Evolutionary conservation across 345 rosid species (phyloP), one percentile per base, ranked within the genome.

Genomic region (Dipteronia sinensis): DNA sequence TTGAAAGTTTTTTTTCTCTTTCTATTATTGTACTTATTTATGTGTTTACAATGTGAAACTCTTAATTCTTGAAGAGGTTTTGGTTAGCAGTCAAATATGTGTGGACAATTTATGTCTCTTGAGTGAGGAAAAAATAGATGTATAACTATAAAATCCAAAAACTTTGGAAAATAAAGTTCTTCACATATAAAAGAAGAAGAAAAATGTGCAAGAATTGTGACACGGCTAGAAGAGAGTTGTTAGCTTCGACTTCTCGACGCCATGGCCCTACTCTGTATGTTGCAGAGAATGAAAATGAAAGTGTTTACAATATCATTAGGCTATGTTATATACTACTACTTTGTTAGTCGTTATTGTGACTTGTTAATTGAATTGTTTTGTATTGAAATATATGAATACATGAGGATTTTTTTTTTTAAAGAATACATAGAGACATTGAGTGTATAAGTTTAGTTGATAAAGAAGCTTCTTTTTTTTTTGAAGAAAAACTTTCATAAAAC

Each of bases 191-290:
- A 31, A 31, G 34, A 31, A 31, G 34, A 31, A 31, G 34, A 31
- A 31, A 31, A 31, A 76, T 90, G 88, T 3, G 89, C 86, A 40
- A 87, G 20, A 7, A 88, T 67, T 4, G 83, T 82, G 0, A 66
- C 72, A 12, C 89, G 90, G 17, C 78, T 34, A 7, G 82, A 83
- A 0, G 89, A 80, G 12, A 85, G 10, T 67, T 77, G 85, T 73
- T 80, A 82, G 67, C 83, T 85, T 4, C 85, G 27, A 10, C 82
- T 83, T 63, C 78, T 82, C 0, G 75, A 71, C 29, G 77, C 83
- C 89, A 88, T 89, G 63, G 73, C 31, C 23, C 12, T 44, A 3
- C 13, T 31, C 4, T 12, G 7, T 56, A n/a, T 25, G 19, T 53
- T 66, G 15, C 51, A 8, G 40, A 47, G 20, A 47, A 23, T 13